These are phyloP conservation scores for Phytopythium kandeliae DNA, from an alignment of 352 stramenopile species.

Conservation along the genomic window DNA sequence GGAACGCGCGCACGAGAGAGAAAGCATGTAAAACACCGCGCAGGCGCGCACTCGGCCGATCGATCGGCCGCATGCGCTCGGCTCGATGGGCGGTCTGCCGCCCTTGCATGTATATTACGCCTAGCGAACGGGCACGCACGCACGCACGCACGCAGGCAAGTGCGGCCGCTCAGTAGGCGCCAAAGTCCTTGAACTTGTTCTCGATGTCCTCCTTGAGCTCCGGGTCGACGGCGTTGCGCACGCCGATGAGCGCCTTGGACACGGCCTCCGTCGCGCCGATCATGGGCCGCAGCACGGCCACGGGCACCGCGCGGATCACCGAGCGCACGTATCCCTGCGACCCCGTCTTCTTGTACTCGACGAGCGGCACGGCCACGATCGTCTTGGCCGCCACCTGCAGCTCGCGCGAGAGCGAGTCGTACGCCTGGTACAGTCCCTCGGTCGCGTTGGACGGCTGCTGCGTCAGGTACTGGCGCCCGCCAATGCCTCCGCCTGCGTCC, in stretches of 20 bases:
- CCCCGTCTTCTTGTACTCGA: slow-evolving; percentile 90
- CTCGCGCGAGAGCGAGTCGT: slow-evolving; percentile 79
- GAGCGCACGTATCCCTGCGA: slow-evolving; percentile 84
- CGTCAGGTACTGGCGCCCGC: slow-evolving; percentile 70
- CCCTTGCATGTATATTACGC: no score
- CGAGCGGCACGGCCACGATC: slow-evolving; percentile 83
- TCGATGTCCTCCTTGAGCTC: slow-evolving; percentile 89
- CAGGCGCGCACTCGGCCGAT: not conserved
- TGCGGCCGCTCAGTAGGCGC: slow-evolving; percentile 18
- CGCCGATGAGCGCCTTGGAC: slow-evolving; percentile 81
- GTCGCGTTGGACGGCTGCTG: slow-evolving; percentile 80
- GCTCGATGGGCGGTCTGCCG: no score
- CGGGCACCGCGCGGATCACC: slow-evolving; percentile 83
- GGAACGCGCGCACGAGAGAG: not conserved
- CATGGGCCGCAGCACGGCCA: slow-evolving; percentile 82
- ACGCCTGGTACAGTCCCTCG: slow-evolving; percentile 79
- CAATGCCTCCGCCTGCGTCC: slow-evolving; percentile 65
- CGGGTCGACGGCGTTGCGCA: slow-evolving; percentile 82
- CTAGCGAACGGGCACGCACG: no score
- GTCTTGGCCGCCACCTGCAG: slow-evolving; percentile 83
- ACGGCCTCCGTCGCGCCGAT: slow-evolving; percentile 83
- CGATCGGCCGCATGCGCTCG: no score
- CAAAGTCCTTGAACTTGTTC: slow-evolving; percentile 91
- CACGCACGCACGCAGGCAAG: no score
- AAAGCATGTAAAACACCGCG: not conserved